Conservation (phyloP, 176 grass and related monocot species). For the Eragrostis nindensis region DNA sequence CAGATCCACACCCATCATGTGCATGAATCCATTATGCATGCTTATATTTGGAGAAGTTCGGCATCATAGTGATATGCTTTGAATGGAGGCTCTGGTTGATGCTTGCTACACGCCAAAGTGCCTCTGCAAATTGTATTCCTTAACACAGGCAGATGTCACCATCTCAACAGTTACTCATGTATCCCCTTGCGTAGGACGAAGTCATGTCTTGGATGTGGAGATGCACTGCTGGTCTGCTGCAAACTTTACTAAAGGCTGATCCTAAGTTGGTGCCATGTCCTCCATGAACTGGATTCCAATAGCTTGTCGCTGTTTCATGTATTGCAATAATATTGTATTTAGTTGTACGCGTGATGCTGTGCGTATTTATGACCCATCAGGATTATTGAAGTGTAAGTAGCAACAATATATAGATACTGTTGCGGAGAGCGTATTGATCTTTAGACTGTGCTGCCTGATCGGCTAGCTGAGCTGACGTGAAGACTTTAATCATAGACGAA, state of each 20-base stretch:
- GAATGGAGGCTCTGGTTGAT: not conserved
- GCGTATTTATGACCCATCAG: not conserved
- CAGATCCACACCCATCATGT: not conserved
- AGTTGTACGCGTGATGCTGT: not conserved
- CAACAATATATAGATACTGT: not conserved
- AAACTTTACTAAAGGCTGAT: not conserved
- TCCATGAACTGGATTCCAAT: not conserved
- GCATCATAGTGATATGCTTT: not conserved
- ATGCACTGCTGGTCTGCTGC: not conserved
- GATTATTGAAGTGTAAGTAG: conserved; percentile 4
- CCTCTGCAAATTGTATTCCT: not conserved
- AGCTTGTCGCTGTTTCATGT: conserved; percentile 1
- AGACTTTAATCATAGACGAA: too few species aligned
- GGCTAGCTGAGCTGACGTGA: too few species aligned
- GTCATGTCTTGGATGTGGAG: not conserved
- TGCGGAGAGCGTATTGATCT: not conserved
- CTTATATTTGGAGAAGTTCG: not conserved
- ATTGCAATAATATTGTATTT: not conserved
- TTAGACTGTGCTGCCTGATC: too few species aligned
- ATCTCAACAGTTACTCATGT: not conserved
- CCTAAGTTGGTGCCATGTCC: conserved; percentile 12
- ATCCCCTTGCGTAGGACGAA: not conserved
- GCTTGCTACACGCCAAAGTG: not conserved
- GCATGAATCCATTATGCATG: not conserved
- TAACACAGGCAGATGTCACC: not conserved